Base-by-base conservation (phyloP, 164 flowering plant genomes). In the Magnolia sinica region DNA sequence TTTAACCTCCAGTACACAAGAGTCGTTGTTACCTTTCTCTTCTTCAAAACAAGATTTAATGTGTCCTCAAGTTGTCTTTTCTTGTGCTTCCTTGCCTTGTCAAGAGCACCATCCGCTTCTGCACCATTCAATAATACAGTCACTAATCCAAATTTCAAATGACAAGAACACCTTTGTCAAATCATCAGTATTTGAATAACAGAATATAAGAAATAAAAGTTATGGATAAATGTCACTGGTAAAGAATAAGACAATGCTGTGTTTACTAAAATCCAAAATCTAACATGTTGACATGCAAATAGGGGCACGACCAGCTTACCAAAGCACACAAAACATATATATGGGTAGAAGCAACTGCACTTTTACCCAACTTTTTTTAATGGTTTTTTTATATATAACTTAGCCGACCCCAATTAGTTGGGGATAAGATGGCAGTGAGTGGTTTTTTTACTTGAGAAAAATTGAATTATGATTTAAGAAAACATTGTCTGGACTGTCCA, bases 101-200 rank as follows among this genome's bases (percentile, higher is more conserved):
- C 99, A 72, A 96, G 78, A 77, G 99, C 98, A 83, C 99, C 99
- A 84, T 96, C 99, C 64, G 97, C 98, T 87, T 96, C 97, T 96
- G 91, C 84, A 87, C 23, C 71, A 76, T 78, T 68, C 63, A 68
- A 78, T 14, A 50, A 77, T 22, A 23, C 27, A 59, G 11, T 65
- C 45, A 23, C 9, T 55, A 55, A 55, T 14, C 3, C 61, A 55
- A 55, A 68, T 50, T 24, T 37, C 45, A n/a, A 73, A 66, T 4
- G 65, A 50, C 16, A 64, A 14, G 8, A 74, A 5, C 59, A 4
- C 22, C 63, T 24, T 18, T 10, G 63, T 4, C 37, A 70, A 31
- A 49, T 24, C 59, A 50, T 50, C 50, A 50, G n/a, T 11, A 71
- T 49, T 68, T 76, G 24, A 77, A 11, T 19, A 22, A 29, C 31